These are phyloP conservation scores for Adansonia gregorii DNA, from an alignment of 441 rosid genomes.

Conservation along the genomic window DNA sequence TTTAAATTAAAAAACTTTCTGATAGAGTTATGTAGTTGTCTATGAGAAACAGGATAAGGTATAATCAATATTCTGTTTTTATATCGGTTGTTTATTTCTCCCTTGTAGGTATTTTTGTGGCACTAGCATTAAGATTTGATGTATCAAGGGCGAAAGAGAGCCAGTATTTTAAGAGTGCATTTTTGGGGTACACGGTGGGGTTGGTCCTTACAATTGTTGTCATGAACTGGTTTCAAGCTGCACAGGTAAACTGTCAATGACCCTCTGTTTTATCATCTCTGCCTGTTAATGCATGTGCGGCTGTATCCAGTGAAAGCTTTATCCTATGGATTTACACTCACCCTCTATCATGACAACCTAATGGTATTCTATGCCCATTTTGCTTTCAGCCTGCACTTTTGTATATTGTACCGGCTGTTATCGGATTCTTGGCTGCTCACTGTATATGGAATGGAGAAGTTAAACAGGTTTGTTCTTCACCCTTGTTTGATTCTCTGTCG, in stretches of 20 bases:
- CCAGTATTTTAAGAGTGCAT: slow-evolving; percentile 97
- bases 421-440: slow-evolving; percentile 91
- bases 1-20: not conserved
- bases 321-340: not conserved
- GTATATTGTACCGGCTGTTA: slow-evolving; percentile 89
- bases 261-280: not conserved
- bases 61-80: not conserved
- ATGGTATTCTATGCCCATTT: not conserved
- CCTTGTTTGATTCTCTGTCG: not conserved
- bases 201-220: slow-evolving; percentile 81
- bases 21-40: not conserved
- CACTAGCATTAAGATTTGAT: slow-evolving; percentile 88
- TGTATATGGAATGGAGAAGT: slow-evolving; percentile 89
- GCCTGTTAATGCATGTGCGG: not conserved
- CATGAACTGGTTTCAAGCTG: slow-evolving; percentile 99
- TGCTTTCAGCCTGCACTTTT: slow-evolving; percentile 88
- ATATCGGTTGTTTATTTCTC: not conserved
- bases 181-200: slow-evolving; percentile 77
- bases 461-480: slow-evolving; percentile 65
- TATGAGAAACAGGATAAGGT: not conserved
- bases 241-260: slow-evolving; percentile 58
- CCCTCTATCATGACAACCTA: not conserved
- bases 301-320: not conserved
- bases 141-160: slow-evolving; percentile 79
- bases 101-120: slow-evolving; percentile 87